Evolutionary conservation across 2,329 filamentous ascomycete species (phyloP).

Genomic region (Claviceps pazoutovae): DNA sequence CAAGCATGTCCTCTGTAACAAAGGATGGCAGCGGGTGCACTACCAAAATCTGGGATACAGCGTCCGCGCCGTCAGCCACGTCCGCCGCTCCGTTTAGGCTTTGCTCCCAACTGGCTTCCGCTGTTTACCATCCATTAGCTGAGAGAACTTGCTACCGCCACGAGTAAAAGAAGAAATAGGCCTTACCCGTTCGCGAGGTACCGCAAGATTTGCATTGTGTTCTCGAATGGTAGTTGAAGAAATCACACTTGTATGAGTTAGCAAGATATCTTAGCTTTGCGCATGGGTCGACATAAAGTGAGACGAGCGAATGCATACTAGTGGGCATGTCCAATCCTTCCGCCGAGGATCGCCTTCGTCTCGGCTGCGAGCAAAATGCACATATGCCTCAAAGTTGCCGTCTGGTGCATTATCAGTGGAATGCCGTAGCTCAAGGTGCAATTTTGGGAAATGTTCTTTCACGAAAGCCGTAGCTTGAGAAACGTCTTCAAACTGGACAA

Average conservation of each 20-base stretch:
- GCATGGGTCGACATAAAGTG: background rate
- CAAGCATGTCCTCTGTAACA: conserved; percentile 58
- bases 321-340: conserved; percentile 22
- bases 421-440: conserved; percentile 22
- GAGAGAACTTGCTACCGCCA: background rate
- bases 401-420: conserved; percentile 25
- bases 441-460: conserved; percentile 27
- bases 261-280: background rate
- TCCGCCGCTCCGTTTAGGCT: conserved; percentile 35
- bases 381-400: conserved; percentile 22
- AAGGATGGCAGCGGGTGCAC: conserved; percentile 57
- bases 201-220: conserved; percentile 25
- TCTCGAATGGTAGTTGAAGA: conserved; percentile 25
- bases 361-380: conserved; percentile 27
- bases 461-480: conserved; percentile 28
- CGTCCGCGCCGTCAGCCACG: conserved; percentile 34
- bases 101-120: conserved; percentile 16
- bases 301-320: conserved; percentile 12
- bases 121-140: background rate
- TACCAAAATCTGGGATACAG: conserved; percentile 62
- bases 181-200: conserved; percentile 17
- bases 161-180: background rate
- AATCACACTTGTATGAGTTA: conserved; percentile 22
- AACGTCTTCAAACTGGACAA: conserved; percentile 27
- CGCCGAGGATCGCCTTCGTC: conserved; percentile 19